Evolutionary conservation across 2,329 filamentous ascomycete genomes (phyloP).

Genomic region (Coniella lustricola): DNA sequence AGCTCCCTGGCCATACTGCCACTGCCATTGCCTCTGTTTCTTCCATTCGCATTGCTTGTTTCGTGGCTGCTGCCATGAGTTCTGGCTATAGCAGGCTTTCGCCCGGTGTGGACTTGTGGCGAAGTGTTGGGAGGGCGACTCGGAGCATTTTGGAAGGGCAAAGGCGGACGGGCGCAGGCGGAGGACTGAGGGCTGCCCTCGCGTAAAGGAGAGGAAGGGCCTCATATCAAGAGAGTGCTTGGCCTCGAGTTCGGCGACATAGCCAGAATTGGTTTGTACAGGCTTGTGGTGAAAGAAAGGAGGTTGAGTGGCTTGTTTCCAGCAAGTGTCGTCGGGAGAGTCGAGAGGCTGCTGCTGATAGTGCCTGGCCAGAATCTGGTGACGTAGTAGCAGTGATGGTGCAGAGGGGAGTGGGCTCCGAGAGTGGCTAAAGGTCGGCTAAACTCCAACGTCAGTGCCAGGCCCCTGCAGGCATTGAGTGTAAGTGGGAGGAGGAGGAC

Average conservation of each 20-base stretch:
- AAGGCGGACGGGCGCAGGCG: conserved; percentile 2
- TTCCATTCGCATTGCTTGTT: conserved; percentile 18
- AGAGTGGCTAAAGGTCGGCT: neutral
- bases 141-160: neutral
- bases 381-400: neutral
- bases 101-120: too few species aligned
- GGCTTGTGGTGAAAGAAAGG: neutral
- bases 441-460: neutral
- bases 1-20: conserved; percentile 19
- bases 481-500: neutral
- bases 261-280: neutral
- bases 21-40: conserved; percentile 19
- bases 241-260: conserved; percentile 4
- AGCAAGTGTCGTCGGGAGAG: neutral
- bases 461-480: neutral
- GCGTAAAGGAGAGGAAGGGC: conserved; percentile 3
- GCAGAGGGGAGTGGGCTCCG: neutral
- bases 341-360: neutral
- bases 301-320: neutral
- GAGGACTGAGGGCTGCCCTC: conserved; percentile 10
- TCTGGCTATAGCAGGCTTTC: neutral
- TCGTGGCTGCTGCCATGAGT: conserved; percentile 2
- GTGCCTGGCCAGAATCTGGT: neutral
- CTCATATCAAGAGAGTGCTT: conserved; percentile 9
- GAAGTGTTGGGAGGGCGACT: neutral